Percentiles rank a stretch among this genome's conserved stretches.
These are phyloP conservation scores for Thymus mandschuricus DNA, from an alignment of 257 asterid genomes.

Conservation along the genomic window DNA sequence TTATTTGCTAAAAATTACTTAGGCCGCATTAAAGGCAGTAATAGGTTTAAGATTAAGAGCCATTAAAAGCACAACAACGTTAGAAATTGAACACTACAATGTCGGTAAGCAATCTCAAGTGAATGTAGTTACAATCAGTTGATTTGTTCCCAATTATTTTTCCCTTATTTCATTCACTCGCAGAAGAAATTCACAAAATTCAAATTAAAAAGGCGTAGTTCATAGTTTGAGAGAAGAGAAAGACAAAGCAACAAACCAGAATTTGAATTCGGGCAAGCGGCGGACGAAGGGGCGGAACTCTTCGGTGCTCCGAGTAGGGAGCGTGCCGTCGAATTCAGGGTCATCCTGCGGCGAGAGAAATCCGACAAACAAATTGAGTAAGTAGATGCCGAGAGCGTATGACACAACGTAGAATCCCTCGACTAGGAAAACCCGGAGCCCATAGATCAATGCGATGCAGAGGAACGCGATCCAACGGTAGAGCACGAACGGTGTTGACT, in stretches of 20 bases:
- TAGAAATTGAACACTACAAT: neutral
- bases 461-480: slow-evolving; percentile 66
- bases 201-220: slow-evolving; percentile 26
- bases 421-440: slow-evolving; percentile 48
- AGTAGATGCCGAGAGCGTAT: slow-evolving; percentile 60
- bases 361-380: slow-evolving; percentile 53
- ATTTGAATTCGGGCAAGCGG: slow-evolving; percentile 62
- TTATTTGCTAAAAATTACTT: neutral
- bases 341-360: slow-evolving; percentile 68
- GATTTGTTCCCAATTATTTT: neutral
- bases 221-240: neutral
- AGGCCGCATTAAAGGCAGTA: neutral
- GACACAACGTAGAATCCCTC: slow-evolving; percentile 69
- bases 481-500: slow-evolving; percentile 49
- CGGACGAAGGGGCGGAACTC: slow-evolving; percentile 73
- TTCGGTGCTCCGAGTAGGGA: slow-evolving; percentile 54
- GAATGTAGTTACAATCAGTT: neutral
- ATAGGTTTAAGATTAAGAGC: neutral
- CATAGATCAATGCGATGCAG: slow-evolving; percentile 54
- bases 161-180: no score
- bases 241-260: slow-evolving; percentile 45
- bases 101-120: neutral
- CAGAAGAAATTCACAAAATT: neutral
- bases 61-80: neutral
- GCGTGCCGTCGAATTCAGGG: slow-evolving; percentile 46